Conservation (phyloP, 768 basidiomycete genomes). For the Glaciozyma martinii region DNA sequence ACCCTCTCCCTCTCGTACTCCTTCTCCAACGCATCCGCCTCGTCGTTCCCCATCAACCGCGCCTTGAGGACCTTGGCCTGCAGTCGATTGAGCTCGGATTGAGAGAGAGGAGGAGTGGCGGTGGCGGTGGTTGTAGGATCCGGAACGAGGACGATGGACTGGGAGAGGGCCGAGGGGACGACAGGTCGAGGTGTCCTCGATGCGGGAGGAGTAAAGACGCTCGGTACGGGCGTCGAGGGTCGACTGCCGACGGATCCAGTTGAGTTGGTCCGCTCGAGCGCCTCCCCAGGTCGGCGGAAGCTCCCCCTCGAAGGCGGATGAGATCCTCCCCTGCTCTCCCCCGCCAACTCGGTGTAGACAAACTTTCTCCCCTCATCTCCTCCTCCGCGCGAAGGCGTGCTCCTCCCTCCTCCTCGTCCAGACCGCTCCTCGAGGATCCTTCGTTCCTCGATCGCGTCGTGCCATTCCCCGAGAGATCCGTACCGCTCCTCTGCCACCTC, state of each 20-base stretch:
- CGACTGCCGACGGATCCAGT: slow-evolving; percentile 8
- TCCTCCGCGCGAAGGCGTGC: slow-evolving; percentile 1
- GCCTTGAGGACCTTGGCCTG: slow-evolving; percentile 90
- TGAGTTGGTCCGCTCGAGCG: slow-evolving; percentile 31
- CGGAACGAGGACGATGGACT: slow-evolving; percentile 22
- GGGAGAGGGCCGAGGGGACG: slow-evolving; percentile 16
- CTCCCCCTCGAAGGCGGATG: slow-evolving; percentile 52
- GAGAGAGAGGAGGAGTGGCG: slow-evolving; percentile 41
- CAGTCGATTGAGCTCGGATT: slow-evolving; percentile 67
- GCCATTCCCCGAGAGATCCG: slow-evolving; percentile 70
- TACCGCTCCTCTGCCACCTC: slow-evolving; percentile 83
- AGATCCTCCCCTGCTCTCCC: slow-evolving; percentile 55
- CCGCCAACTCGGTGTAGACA: slow-evolving; percentile 40
- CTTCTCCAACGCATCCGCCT: slow-evolving; percentile 65
- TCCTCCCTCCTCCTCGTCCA: slow-evolving; percentile 33
- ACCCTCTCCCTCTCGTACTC: slow-evolving; percentile 65
- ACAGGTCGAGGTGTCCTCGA: slow-evolving; percentile 9
- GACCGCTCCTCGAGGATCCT: slow-evolving; percentile 71
- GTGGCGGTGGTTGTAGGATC: slow-evolving; percentile 42
- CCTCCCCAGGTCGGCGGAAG: slow-evolving; percentile 71
- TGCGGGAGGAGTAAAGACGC: slow-evolving; percentile 69
- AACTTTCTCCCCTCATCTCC: slow-evolving; percentile 32
- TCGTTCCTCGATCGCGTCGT: slow-evolving; percentile 80
- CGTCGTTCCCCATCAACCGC: slow-evolving; percentile 69
- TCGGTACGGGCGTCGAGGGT: slow-evolving; percentile 68